Evolutionary conservation across 129 eudicot genomes (phyloP), one percentile per base, ranked within the genome.

Genomic region (Lactuca sativa): DNA sequence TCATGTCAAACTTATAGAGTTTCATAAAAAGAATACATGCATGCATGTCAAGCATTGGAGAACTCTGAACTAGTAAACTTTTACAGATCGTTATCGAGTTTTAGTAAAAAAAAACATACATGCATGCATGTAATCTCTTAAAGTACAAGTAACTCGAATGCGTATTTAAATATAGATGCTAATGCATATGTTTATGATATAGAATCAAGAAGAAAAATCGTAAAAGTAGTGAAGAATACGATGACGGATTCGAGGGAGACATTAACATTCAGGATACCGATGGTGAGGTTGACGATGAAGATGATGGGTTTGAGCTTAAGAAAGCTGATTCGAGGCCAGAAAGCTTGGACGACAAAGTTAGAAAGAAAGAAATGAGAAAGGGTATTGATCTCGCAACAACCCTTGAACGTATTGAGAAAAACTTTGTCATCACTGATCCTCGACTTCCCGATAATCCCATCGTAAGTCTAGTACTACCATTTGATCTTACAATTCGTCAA

Each of bases 341-440:
- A 34, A 95, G 99, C 57, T 73, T 95, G 69, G 99, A 95, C 65
- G 96, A 95, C 69, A 90, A 87, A 85, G 96, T 87, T 52, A 74
- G 95, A 79, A 85, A 87, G 82, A 95, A 80, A 68, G 90, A 95
- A 54, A 95, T 84, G 95, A 85, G 99, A 85, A 95, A 87, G 87
- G 99, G 99, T 83, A 84, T 95, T 57, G 99, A 95, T 85, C 85
- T 95, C 56, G 99, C 99, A 53, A 95, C 99, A 1, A 95, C 99
- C 7, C 97, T 95, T 56, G 99, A 95, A 79, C 99, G 99, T 87
- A 95, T 95, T 0, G 97, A 95, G 88, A 95, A 95, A 64, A 95
- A 95, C 66, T 95, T 95, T 67, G 99, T 95, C 85, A 95, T 90
- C 69, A 95, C 99, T 15, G 99, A 95, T 87, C 99, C 99, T 12